Evolutionary conservation across 2,329 filamentous ascomycete species (phyloP), one percentile per base, ranked within the genome.

Genomic region (Penicillium sp.): DNA sequence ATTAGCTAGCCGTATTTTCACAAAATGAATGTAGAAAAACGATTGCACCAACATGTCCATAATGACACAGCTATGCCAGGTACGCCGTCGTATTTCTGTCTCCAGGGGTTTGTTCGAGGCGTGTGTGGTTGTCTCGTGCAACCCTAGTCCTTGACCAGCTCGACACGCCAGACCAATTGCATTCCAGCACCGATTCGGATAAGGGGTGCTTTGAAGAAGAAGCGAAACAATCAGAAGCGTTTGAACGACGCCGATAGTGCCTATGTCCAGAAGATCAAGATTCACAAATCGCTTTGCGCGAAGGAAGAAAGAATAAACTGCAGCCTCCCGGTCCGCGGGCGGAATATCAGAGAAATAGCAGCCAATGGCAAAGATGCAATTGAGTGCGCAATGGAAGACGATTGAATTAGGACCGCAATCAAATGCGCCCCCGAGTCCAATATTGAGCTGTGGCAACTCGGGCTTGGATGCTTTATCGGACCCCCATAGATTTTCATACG

Each of bases 141-240:
- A 58, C 0, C 77, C 76, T 3, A 79, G 62, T 0, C 76, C 75
- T 43, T 75, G 72, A 0, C 74, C 77, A 10, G 78, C 64, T 3
- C 76, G 66, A 48, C 72, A 76, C 0, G 78, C 77, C 5, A 79
- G 49, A 1, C 77, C 77, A 5, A 78, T 71, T 0, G 72, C 64
- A 45, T 77, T 76, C 76, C 77, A 79, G 56, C 76, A 79, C 9
- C 73, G 66, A 22, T 68, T 71, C 0, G 75, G 71, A 50, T 75
- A 76, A 0, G 72, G 70, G 1, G 77, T 77, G 42, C 74, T 73
- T 43, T 79, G 76, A 3, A 79, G 64, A 20, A 72, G 68, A 0
- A 78, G 61, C 0, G 75, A 69, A 14, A 76, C 64, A 1, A 79
- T 56, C 5, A 80, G 60, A 8, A 79, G 61, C 0, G 71, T 64